phyloP scores from a whole-genome alignment of 2,329 filamentous ascomycete genomes.

The Zopfia rhizophila region DNA sequence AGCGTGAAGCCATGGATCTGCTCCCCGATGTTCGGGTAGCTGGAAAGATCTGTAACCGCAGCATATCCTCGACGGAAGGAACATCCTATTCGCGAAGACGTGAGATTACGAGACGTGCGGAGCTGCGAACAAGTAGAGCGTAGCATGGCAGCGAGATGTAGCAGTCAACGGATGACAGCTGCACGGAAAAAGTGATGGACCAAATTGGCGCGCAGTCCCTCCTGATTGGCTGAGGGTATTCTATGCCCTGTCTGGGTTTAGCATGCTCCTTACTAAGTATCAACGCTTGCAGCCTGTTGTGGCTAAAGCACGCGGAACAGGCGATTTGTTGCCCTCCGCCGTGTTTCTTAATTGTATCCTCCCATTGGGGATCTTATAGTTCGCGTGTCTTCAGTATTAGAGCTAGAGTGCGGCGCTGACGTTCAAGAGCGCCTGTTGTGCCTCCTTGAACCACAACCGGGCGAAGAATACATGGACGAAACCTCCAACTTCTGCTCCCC shows the following conservation, averaged over 20 bases:
- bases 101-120: conserved; percentile 25
- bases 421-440: background rate
- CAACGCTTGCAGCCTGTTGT: background rate
- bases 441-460: conserved; percentile 1
- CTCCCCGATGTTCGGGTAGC: conserved; percentile 81
- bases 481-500: conserved; percentile 6
- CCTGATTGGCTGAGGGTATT: conserved; percentile 10
- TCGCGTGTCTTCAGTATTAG: conserved; percentile 1
- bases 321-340: too few relatives aligned
- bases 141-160: conserved; percentile 45
- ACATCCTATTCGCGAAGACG: conserved; percentile 22
- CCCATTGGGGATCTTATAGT: conserved; percentile 1
- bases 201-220: background rate
- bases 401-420: conserved; percentile 6
- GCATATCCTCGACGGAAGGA: conserved; percentile 55
- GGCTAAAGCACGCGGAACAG: too few relatives aligned
- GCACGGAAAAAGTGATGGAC: too few relatives aligned
- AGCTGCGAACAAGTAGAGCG: conserved; percentile 46
- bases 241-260: conserved; percentile 6
- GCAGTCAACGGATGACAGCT: conserved; percentile 7
- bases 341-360: too few relatives aligned
- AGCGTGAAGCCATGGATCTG: conserved; percentile 94
- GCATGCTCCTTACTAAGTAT: conserved; percentile 11
- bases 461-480: too few relatives aligned
- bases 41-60: conserved; percentile 79